phyloP scores from a whole-genome alignment of 192 early-diverging fungal species.

The Coemansia brasiliensis region DNA sequence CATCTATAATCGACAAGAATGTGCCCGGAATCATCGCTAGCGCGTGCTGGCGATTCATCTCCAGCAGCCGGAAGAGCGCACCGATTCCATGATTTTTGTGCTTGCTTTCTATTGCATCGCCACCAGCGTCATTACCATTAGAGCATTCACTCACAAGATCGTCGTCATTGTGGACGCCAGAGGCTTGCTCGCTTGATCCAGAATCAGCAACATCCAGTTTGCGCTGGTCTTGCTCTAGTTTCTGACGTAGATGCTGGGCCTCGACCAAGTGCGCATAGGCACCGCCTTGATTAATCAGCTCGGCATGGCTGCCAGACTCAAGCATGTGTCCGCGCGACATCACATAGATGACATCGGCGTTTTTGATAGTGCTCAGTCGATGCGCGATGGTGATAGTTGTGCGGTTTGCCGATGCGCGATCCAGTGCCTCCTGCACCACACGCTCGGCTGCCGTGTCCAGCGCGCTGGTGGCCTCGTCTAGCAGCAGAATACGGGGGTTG shows the following conservation, averaged over 20 bases:
- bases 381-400: constrained; percentile 93
- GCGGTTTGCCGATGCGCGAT: constrained; percentile 69
- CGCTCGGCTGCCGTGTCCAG: constrained; percentile 79
- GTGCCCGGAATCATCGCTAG: constrained; percentile 57
- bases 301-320: constrained; percentile 77
- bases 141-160: background rate
- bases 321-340: constrained; percentile 68
- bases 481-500: constrained; percentile 79
- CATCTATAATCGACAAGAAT: constrained; percentile 64
- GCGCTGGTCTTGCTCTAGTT: constrained; percentile 18
- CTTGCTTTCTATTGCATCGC: background rate
- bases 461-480: constrained; percentile 90
- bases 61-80: constrained; percentile 33
- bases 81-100: constrained; percentile 9
- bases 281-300: constrained; percentile 60
- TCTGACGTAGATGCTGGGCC: constrained; percentile 59
- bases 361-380: constrained; percentile 84
- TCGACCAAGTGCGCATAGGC: constrained; percentile 57
- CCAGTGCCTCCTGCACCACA: constrained; percentile 81
- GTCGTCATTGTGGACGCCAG: background rate
- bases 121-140: background rate
- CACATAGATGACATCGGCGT: constrained; percentile 85
- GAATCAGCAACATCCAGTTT: background rate
- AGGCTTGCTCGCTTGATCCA: background rate
- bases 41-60: constrained; percentile 47